Percentiles rank a stretch among this genome's conserved stretches.
phyloP scores from a whole-genome alignment of 495 filamentous ascomycete species.

The Podospora pseudoanserina region DNA sequence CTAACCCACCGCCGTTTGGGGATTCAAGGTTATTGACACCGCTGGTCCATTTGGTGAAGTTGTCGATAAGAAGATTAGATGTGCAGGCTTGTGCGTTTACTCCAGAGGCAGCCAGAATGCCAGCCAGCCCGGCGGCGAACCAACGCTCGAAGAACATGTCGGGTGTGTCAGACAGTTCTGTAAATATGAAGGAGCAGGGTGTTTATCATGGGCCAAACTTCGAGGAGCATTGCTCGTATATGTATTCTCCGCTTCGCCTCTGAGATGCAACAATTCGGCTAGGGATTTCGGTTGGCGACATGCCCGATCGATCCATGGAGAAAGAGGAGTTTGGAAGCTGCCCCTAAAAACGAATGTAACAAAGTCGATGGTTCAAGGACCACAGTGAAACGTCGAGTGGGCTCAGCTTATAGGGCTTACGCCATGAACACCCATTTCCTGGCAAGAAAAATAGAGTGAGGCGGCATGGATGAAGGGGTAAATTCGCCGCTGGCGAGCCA shows the following conservation, averaged over 20 bases:
- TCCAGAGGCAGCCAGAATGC: slow-evolving; percentile 23
- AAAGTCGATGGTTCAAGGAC: not conserved
- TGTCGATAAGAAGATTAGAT: slow-evolving; percentile 52
- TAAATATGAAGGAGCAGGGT: not conserved
- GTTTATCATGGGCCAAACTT: not conserved
- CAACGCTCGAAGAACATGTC: slow-evolving; percentile 26
- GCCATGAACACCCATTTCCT: slow-evolving; percentile 19
- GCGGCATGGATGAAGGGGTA: slow-evolving; percentile 32
- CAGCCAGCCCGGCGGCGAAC: slow-evolving; percentile 27
- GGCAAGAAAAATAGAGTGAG: slow-evolving; percentile 22
- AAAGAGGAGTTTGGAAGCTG: not conserved
- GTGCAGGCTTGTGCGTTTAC: slow-evolving; percentile 43
- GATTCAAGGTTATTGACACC: slow-evolving; percentile 48
- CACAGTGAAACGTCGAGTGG: slow-evolving; percentile 23
- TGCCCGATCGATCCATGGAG: not conserved
- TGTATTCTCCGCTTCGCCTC: not conserved
- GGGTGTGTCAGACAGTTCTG: slow-evolving; percentile 9
- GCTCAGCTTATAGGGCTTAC: slow-evolving; percentile 28
- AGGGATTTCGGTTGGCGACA: slow-evolving; percentile 5
- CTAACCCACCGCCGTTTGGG: slow-evolving; percentile 44
- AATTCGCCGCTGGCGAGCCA: slow-evolving; percentile 24
- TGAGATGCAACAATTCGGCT: slow-evolving; percentile 4
- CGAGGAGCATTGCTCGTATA: not conserved
- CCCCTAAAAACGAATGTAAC: not conserved
- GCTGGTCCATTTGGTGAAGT: slow-evolving; percentile 51